phyloP scores from a whole-genome alignment of 2,329 filamentous ascomycete genomes.

The Aspergillus sp. region DNA sequence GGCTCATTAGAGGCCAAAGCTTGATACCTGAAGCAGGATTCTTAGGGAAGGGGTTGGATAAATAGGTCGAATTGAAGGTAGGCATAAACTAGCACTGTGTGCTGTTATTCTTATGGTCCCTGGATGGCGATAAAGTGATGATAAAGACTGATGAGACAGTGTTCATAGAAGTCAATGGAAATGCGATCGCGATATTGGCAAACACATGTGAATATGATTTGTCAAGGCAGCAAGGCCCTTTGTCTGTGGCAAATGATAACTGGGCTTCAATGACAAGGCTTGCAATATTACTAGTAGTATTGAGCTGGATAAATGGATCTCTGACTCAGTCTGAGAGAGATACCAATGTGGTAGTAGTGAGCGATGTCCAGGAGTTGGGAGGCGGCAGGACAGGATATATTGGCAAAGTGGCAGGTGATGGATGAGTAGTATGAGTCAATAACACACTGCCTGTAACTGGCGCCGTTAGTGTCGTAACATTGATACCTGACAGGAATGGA shows the following conservation, averaged over 20 bases:
- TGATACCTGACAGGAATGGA: slow-evolving; percentile 13
- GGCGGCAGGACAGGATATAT: too few species aligned
- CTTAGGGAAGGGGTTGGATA: background rate
- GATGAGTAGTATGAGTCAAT: slow-evolving; percentile 16
- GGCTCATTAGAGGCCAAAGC: slow-evolving; percentile 18
- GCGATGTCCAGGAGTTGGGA: too few species aligned
- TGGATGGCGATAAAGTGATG: slow-evolving; percentile 9
- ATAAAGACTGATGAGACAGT: slow-evolving; percentile 14
- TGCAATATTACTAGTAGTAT: too few species aligned
- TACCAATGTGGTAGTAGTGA: too few species aligned
- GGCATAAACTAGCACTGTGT: background rate
- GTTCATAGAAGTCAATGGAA: slow-evolving; percentile 23
- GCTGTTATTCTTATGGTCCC: background rate
- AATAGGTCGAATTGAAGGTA: background rate
- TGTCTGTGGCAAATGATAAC: slow-evolving; percentile 18
- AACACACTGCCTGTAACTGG: slow-evolving; percentile 10
- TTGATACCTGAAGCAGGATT: background rate
- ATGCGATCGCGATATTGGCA: slow-evolving; percentile 10
- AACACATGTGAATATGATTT: slow-evolving; percentile 20
- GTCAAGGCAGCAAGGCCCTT: slow-evolving; percentile 14
- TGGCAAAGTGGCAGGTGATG: background rate
- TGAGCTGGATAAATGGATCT: slow-evolving; percentile 1
- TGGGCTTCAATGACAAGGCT: slow-evolving; percentile 13
- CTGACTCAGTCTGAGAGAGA: background rate
- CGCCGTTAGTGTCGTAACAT: slow-evolving; percentile 9